Evolutionary conservation across 2,329 filamentous ascomycete species (phyloP), one percentile per base, ranked within the genome.

Genomic region (Colletotrichum higginsianum): DNA sequence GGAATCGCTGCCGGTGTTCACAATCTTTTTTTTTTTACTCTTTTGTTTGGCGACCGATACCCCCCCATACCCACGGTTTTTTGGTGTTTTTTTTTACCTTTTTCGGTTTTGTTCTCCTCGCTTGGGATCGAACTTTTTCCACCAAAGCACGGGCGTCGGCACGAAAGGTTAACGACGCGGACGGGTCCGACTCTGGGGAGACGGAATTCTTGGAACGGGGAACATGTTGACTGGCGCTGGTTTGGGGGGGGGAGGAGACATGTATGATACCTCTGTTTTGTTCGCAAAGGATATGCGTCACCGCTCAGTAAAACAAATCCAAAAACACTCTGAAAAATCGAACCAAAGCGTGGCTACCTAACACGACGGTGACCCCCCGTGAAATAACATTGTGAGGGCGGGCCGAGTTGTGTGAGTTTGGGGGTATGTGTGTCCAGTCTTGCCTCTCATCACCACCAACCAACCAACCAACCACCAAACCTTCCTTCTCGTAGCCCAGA

Each of bases 31-130:
- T 12, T 26, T 6, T 35, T 23, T 53, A 53, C 5, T 18, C 18
- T 47, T 66, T 26, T 23, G 16, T 2, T 38, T 46, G 11, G 46
- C 1, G 61, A 65, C 35, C 35, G 56, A 58, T 62, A 58, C 66
- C 61, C 67, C 67, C n/a, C 46, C 68, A 71, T 68, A 68, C 57
- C 68, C 64, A 23, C 26, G 26, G 26, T 26, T 26, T 1, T 26
- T n/a, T n/a, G n/a, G n/a, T n/a, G n/a, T n/a, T n/a, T 26, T 26
- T 26, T 26, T 4, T 26, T 4, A 26, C 3, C 26, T 26, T 26
- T 26, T 26, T 26, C 4, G 1, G 3, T 26, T 26, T 26, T n/a
- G n/a, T 21, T 62, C 61, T 23, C 46, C 50, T 52, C 8, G n/a
- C 56, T 49, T 50, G 44, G 30, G 50, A 50, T 50, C 30, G 7